Base-by-base conservation (phyloP, 441 rosid genomes). In the Euphorbia schlechtendalii region DNA sequence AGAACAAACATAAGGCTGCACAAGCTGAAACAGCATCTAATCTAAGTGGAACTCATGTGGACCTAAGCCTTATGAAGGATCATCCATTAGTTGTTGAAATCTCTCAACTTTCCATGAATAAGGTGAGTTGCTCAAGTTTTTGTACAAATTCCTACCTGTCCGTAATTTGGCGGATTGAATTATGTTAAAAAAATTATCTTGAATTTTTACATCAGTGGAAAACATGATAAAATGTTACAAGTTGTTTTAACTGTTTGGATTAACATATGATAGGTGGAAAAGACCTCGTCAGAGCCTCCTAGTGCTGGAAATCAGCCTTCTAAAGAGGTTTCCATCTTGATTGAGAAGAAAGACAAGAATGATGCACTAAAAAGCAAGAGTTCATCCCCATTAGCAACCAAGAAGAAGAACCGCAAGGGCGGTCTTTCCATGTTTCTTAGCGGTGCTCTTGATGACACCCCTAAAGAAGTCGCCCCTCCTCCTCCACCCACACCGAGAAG, bases 381-480 rank as follows among this genome's bases (percentile, higher is more conserved):
- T 63, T 73, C 81, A 32, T 30, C 46, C 6, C 73, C 83, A 12
- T 70, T 78, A 65, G 73, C 72, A 20, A 70, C 84, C 58, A 89
- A 86, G 82, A 95, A 86, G 83, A 86, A 84, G 71, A 78, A 74
- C 40, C 85, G 87, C 73, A 91, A 85, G 75, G 99, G 99, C 56
- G 98, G 98, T 20, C 99, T 95, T 65, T 91, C 99, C n/a, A 80
- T 91, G 99, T 95, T 95, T 78, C 70, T 95, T 81, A 95, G 92
- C 56, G 99, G 98, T 76, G 97, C 97, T 71, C 97, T 95, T 64
- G 99, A 95, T 62, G 92, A 86, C 56, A 34, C 68, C 65, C 87
- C 97, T 13, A 83, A 79, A 79, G 82, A 75, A 25, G 69, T 64
- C 61, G 61, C 80, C 38, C 80, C 80, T 2, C 82, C 90, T 53